phyloP scores from a whole-genome alignment of 2,329 filamentous ascomycete species.

The Sordariomycetes sp. region DNA sequence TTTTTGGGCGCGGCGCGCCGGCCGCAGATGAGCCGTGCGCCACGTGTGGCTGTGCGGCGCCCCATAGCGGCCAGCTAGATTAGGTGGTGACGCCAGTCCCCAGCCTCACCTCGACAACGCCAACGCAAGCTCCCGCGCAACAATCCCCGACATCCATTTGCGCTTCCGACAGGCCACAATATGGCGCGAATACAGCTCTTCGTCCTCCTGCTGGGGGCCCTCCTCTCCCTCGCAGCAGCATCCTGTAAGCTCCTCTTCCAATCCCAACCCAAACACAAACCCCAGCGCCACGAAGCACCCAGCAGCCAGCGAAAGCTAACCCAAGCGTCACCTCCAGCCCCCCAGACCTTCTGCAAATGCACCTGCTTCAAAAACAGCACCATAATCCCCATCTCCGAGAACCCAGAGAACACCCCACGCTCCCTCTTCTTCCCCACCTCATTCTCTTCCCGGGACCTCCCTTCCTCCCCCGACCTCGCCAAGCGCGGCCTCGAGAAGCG shows the following conservation, averaged over 20 bases:
- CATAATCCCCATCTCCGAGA: conserved; percentile 42
- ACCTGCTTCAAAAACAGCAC: conserved; percentile 61
- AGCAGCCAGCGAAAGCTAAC: conserved; percentile 1
- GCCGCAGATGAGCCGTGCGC: background rate
- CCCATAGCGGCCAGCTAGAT: too few relatives aligned
- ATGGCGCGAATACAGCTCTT: conserved; percentile 29
- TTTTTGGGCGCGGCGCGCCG: background rate
- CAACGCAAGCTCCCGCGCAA: background rate
- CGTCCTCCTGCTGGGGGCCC: conserved; percentile 21
- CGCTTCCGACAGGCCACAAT: background rate
- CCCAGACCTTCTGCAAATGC: conserved; percentile 59
- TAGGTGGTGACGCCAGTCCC: background rate
- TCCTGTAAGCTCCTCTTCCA: conserved; percentile 27
- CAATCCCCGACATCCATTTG: background rate
- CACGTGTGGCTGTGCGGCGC: background rate
- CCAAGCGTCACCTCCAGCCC: conserved; percentile 25
- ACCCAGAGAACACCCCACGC: conserved; percentile 27
- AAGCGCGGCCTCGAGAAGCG: conserved; percentile 20
- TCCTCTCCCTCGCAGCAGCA: conserved; percentile 26
- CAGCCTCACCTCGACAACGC: background rate
- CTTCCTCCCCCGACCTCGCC: conserved; percentile 12
- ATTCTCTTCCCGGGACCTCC: conserved; percentile 3
- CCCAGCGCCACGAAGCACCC: conserved; percentile 14
- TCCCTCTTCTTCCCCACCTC: too few relatives aligned
- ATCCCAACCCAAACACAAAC: too few relatives aligned